Evolutionary conservation across 2,329 filamentous ascomycete genomes (phyloP), one percentile per base, ranked within the genome.

Genomic region (Colletotrichum sansevieriae): DNA sequence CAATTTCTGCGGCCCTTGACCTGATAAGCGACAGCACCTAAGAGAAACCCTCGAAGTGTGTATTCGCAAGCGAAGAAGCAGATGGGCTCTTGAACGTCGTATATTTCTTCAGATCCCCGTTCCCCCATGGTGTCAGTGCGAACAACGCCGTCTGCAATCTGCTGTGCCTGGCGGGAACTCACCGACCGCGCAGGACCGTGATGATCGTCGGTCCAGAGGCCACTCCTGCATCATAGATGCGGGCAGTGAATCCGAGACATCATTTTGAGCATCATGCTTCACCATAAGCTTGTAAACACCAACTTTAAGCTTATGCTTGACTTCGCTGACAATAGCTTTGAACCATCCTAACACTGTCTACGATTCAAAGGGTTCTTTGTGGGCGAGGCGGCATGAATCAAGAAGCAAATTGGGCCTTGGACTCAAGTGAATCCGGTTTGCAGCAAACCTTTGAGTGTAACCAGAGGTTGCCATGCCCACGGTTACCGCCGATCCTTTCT

Each of bases 211-310:
- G 43, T 29, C 39, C 49, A 66, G 25, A 56, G 35, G 54, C 22
- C 41, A 22, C 49, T 61, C 54, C 54, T 54, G 65, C 12, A 63
- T 56, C 55, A 41, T 51, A 56, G 51, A 43, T 7, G 37, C 18
- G 13, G 22, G 37, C 10, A 10, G 8, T 35, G 37, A 47, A 10
- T 37, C 37, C 7, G 55, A 58, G 49, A 55, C 12, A 22, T 18
- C 7, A 13, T 11, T 37, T 51, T 37, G 51, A 33, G 37, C 20
- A 57, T 60, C 57, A 60, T 51, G 13, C 57, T 60, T 60, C 51
- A 39, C 44, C 25, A 4, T 51, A 51, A 60, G 57, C 57, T 41
- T 60, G 44, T 37, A 37, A 35, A 25, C 25, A 58, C 41, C 57
- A 60, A 60, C 20, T 44, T 60, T 60, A 51, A 39, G 29, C n/a